phyloP scores from a whole-genome alignment of 768 basidiomycete species.

The Strobilomyces echinocephalus region DNA sequence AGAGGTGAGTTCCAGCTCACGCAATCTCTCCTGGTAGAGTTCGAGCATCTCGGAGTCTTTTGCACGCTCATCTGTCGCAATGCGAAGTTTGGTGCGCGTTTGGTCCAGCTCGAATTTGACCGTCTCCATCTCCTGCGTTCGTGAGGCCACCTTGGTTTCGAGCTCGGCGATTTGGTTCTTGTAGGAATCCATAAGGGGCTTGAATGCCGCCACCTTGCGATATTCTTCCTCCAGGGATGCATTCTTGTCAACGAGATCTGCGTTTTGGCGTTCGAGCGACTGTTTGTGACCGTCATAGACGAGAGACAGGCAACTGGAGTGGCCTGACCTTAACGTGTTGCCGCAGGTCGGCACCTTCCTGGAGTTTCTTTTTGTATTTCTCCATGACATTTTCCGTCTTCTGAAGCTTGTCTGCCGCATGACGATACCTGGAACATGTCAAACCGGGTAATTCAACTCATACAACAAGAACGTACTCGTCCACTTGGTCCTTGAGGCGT shows the following conservation, averaged over 20 bases:
- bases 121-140: constrained; percentile 66
- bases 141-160: constrained; percentile 63
- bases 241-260: constrained; percentile 86
- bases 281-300: constrained; percentile 25
- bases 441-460: neutral
- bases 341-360: constrained; percentile 86
- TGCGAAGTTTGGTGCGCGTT: constrained; percentile 61
- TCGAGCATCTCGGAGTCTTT: constrained; percentile 83
- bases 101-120: constrained; percentile 77
- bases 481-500: constrained; percentile 86
- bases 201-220: constrained; percentile 78
- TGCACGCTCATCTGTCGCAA: constrained; percentile 61
- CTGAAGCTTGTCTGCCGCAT: constrained; percentile 85
- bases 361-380: constrained; percentile 98
- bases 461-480: constrained; percentile 56
- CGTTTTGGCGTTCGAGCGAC: constrained; percentile 91
- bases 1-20: constrained; percentile 76
- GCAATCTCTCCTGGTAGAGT: constrained; percentile 84
- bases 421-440: constrained; percentile 60
- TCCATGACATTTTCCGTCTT: constrained; percentile 98
- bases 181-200: constrained; percentile 89
- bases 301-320: constrained; percentile 2
- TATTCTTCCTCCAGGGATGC: constrained; percentile 91
- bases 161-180: constrained; percentile 80
- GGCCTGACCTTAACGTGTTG: constrained; percentile 72